Conservation (phyloP, 2,329 filamentous ascomycete species). For the Colletotrichum limetticola region DNA sequence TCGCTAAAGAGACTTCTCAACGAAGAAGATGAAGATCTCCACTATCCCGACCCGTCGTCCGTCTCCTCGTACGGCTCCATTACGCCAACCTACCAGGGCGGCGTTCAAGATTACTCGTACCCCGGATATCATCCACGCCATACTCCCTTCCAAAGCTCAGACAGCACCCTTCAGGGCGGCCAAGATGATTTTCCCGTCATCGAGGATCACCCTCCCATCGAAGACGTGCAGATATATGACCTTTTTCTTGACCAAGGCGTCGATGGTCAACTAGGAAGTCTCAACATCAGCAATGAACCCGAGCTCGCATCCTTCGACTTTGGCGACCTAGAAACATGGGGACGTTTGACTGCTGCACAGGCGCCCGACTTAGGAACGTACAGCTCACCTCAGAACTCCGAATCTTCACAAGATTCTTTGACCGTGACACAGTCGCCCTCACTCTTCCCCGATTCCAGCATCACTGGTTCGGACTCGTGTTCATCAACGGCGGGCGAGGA, state of each 20-base stretch:
- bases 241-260: background rate
- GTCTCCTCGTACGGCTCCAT: constrained; percentile 25
- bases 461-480: constrained; percentile 19
- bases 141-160: constrained; percentile 1
- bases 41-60: constrained; percentile 22
- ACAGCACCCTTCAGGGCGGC: background rate
- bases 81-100: constrained; percentile 25
- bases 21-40: constrained; percentile 24
- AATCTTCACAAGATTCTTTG: constrained; percentile 16
- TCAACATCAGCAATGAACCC: background rate
- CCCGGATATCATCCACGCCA: constrained; percentile 13
- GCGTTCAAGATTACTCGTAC: constrained; percentile 18
- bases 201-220: background rate
- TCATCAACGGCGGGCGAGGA: constrained; percentile 18
- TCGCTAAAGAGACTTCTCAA: constrained; percentile 34
- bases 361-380: background rate
- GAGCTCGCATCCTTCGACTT: background rate
- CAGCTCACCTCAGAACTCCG: constrained; percentile 1
- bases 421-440: constrained; percentile 24
- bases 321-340: constrained; percentile 2
- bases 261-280: background rate
- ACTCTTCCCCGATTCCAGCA: constrained; percentile 5
- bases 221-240: background rate
- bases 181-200: background rate
- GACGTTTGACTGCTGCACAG: background rate